These are phyloP conservation scores for Backusella australiensis DNA, from an alignment of 192 early-diverging fungal genomes.

Conservation along the genomic window DNA sequence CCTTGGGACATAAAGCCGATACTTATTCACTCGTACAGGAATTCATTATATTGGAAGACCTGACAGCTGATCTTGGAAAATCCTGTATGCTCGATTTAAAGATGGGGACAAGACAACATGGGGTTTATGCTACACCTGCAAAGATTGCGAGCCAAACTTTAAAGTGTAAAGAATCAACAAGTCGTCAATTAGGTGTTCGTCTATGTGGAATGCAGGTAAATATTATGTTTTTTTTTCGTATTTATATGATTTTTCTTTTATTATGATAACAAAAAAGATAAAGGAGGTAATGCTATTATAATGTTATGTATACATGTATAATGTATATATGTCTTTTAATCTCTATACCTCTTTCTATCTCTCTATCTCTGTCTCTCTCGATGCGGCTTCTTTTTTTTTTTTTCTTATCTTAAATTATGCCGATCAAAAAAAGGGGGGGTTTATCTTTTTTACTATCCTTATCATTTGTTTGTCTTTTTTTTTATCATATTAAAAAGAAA, in stretches of 20 bases:
- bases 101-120: constrained; percentile 97
- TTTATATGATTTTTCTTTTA: neutral
- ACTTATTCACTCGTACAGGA: constrained; percentile 37
- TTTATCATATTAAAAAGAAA: neutral
- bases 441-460: neutral
- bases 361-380: neutral
- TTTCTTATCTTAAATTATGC: neutral
- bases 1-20: neutral
- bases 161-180: constrained; percentile 94
- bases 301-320: neutral
- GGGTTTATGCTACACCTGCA: constrained; percentile 77
- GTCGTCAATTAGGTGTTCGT: constrained; percentile 85
- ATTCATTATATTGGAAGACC: constrained; percentile 91
- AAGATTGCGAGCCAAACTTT: constrained; percentile 85
- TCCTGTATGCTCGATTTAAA: constrained; percentile 98
- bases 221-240: neutral
- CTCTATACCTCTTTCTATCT: neutral
- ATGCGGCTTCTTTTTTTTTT: neutral
- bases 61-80: constrained; percentile 81
- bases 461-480: neutral
- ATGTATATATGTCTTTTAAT: neutral
- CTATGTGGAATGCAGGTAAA: constrained; percentile 96
- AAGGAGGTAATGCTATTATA: neutral
- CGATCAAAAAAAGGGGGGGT: neutral
- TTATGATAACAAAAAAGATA: constrained; percentile 3